Evolutionary conservation across 2,329 filamentous ascomycete genomes (phyloP).

Genomic region (Calonectria pteridis): DNA sequence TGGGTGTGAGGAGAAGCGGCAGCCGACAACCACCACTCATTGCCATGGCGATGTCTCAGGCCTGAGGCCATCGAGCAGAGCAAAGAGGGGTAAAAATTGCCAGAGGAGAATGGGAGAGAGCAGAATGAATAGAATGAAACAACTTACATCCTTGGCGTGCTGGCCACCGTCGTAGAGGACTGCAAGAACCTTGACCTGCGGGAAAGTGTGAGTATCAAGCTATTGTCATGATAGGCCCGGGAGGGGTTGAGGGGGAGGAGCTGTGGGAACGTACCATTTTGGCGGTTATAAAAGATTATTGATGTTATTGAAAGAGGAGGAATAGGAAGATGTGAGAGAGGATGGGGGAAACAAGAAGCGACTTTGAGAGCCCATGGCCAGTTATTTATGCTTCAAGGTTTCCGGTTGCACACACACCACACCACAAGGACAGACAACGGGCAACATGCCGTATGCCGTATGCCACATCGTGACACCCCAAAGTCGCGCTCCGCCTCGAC

Average conservation of each 20-base stretch:
- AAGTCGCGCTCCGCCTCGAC: slow-evolving; percentile 13
- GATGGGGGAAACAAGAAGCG: slow-evolving; percentile 20
- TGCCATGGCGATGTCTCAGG: slow-evolving; percentile 12
- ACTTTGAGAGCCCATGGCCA: slow-evolving; percentile 34
- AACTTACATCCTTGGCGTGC: slow-evolving; percentile 86
- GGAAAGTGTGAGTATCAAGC: slow-evolving; percentile 39
- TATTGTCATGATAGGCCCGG: slow-evolving; percentile 6
- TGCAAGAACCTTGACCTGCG: slow-evolving; percentile 92
- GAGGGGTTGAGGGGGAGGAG: not conserved
- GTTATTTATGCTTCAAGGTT: slow-evolving; percentile 45
- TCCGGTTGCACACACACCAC: not conserved
- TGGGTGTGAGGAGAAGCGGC: slow-evolving; percentile 30
- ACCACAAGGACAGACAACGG: slow-evolving; percentile 23
- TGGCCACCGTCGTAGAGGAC: slow-evolving; percentile 93
- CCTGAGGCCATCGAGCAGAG: slow-evolving; percentile 18
- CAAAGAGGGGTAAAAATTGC: slow-evolving; percentile 22
- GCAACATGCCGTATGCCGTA: slow-evolving; percentile 17
- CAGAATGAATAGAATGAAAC: slow-evolving; percentile 15
- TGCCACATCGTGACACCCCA: slow-evolving; percentile 19
- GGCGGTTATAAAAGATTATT: slow-evolving; percentile 38
- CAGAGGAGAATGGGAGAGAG: slow-evolving; percentile 10
- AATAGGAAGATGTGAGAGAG: slow-evolving; percentile 20
- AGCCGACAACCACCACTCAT: slow-evolving; percentile 18
- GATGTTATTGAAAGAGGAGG: slow-evolving; percentile 30
- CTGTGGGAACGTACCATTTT: slow-evolving; percentile 46